Percentiles rank a stretch among this genome's conserved stretches.
phyloP scores from a whole-genome alignment of 164 flowering plant species.

The Dillenia suffruticosa region DNA sequence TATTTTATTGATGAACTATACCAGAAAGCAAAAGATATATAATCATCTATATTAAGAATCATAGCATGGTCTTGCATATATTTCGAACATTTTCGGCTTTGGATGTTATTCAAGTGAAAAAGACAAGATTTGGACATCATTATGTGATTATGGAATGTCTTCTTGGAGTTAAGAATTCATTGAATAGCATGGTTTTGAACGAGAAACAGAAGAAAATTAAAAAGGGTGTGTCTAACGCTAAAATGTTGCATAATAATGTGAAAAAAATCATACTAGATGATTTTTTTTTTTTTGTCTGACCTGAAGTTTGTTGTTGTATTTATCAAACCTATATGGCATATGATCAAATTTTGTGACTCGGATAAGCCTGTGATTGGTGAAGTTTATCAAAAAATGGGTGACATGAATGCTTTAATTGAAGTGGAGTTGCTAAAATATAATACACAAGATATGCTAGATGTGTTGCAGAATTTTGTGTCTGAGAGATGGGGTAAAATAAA shows the following conservation, averaged over 20 bases:
- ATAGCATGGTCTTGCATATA: conserved; percentile 5
- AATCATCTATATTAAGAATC: conserved; percentile 14
- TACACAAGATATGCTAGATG: neutral
- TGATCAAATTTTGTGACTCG: conserved; percentile 18
- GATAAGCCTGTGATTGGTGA: conserved; percentile 16
- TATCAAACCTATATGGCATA: conserved; percentile 11
- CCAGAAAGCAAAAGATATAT: conserved; percentile 15
- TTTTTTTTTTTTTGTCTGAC: conserved; percentile 14
- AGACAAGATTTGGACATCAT: conserved; percentile 20
- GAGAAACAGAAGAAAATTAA: conserved; percentile 9
- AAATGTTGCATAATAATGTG: conserved; percentile 6
- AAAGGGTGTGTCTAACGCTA: neutral
- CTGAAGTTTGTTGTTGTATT: conserved; percentile 7
- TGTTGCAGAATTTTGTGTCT: conserved; percentile 4
- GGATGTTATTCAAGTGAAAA: conserved; percentile 11
- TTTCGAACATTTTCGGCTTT: conserved; percentile 11
- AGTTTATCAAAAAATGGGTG: conserved; percentile 17
- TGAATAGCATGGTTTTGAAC: conserved; percentile 9
- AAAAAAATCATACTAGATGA: conserved; percentile 8
- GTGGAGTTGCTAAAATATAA: conserved; percentile 3
- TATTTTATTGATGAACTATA: conserved; percentile 15
- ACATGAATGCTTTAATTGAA: conserved; percentile 14
- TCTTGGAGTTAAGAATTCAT: conserved; percentile 7
- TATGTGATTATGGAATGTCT: conserved; percentile 10
- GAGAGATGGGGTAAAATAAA: conserved; percentile 18